phyloP scores from a whole-genome alignment of 2,329 filamentous ascomycete genomes.

The Colletotrichum ledebouriae region DNA sequence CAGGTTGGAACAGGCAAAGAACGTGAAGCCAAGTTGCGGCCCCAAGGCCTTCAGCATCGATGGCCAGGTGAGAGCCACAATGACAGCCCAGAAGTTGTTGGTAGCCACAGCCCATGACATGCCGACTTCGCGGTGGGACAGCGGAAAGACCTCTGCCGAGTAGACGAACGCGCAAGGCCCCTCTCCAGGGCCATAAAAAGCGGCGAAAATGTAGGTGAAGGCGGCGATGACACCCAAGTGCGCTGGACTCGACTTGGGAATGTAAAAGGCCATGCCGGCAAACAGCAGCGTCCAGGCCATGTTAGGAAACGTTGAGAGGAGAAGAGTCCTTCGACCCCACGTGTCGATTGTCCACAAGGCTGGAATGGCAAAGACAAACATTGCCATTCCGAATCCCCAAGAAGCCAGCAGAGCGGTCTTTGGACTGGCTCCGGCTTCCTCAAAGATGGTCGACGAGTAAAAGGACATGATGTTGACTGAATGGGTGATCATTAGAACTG shows the following conservation, averaged over 20 bases:
- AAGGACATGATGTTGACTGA: conserved; percentile 63
- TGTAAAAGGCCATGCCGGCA: conserved; percentile 55
- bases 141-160: conserved; percentile 73
- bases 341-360: conserved; percentile 77
- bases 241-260: conserved; percentile 51
- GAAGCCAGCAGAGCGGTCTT: conserved; percentile 59
- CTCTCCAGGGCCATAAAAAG: conserved; percentile 72
- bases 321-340: conserved; percentile 71
- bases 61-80: conserved; percentile 66
- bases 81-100: conserved; percentile 66
- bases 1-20: conserved; percentile 62
- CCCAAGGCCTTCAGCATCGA: conserved; percentile 57
- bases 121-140: conserved; percentile 73
- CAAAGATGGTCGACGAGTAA: conserved; percentile 62
- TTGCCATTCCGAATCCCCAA: conserved; percentile 68
- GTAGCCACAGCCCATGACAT: conserved; percentile 75
- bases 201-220: conserved; percentile 76
- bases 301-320: conserved; percentile 76
- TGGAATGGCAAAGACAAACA: conserved; percentile 74
- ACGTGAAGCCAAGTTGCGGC: conserved; percentile 55
- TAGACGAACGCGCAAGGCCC: conserved; percentile 74
- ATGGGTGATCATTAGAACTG: not conserved
- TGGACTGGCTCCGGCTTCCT: conserved; percentile 56
- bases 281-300: conserved; percentile 72
- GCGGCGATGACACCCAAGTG: conserved; percentile 68